Evolutionary conservation across 1,284 basidiomycete genomes (phyloP), one percentile per base, ranked within the genome.

Genomic region (Melampsora americana): DNA sequence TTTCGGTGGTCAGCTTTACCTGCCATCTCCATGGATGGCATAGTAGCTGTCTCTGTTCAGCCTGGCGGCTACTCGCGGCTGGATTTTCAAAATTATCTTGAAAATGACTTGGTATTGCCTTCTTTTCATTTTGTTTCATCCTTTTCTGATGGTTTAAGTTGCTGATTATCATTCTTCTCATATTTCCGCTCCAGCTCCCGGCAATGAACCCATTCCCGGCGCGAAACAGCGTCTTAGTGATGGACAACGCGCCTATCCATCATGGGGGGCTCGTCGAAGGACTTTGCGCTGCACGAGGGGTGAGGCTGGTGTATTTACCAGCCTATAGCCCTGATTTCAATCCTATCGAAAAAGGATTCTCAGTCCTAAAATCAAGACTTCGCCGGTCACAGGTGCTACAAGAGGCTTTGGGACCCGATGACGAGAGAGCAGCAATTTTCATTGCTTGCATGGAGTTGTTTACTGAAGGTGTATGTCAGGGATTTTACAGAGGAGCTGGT

Each of bases 191-290:
- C 4, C 16, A 30, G 62, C 35, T 50, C 26, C 66, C 66, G n/a
- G 26, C 23, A 5, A 67, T 67, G 35, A 67, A 50, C 44, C 42
- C 18, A 1, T 67, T 23, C 26, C 66, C 66, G 1, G 44, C n/a
- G 1, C 0, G 42, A 9, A 46, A 44, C 18, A 67, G 46, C 20
- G 44, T 67, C 2, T 30, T 67, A 7, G 44, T 67, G n/a, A 48
- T 67, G 66, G 66, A 66, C n/a, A 66, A 66, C 35, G 65, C 42
- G 4, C 12, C 39, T 4, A 11, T 66, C 23, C 65, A 66, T 5
- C 42, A 67, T 28, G 44, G 66, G 0, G 66, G 66, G 16, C 9
- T 12, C 0, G 35, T 67, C 1, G n/a, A 35, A 7, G 9, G 46
- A 28, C 18, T 67, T 12, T 44, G 18, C 18, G n/a, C n/a, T 5